Conservation (phyloP, 1,139 yeast species). For the Magnusiomyces ingens region DNA sequence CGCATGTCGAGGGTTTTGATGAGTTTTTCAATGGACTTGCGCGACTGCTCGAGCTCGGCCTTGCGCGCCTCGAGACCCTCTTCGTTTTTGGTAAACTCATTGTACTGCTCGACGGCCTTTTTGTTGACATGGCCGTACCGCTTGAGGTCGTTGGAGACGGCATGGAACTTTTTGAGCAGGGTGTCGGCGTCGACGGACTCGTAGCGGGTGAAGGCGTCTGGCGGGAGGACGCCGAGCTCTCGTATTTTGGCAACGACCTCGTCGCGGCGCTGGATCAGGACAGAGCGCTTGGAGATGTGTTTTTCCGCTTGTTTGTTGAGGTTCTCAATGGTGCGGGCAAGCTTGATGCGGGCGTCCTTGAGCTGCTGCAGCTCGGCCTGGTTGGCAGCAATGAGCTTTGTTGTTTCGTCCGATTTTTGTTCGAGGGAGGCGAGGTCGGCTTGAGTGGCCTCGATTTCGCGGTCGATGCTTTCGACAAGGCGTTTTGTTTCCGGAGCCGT, state of each 20-base stretch:
- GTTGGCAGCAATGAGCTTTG: constrained; percentile 25
- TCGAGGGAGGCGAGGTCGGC: constrained; percentile 9
- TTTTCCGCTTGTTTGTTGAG: constrained; percentile 63
- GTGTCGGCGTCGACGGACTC: constrained; percentile 43
- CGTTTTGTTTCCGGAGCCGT: constrained; percentile 7
- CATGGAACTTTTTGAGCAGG: constrained; percentile 49
- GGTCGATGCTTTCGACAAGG: constrained; percentile 8
- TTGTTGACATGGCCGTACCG: constrained; percentile 76
- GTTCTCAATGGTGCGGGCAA: constrained; percentile 53
- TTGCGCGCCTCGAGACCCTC: constrained; percentile 57
- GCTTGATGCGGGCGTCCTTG: constrained; percentile 49
- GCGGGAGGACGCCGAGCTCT: constrained; percentile 82
- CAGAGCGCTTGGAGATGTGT: constrained; percentile 55
- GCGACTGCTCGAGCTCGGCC: constrained; percentile 63
- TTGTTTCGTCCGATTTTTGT: constrained; percentile 13
- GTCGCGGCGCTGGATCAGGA: constrained; percentile 56
- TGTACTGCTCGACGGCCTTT: constrained; percentile 82
- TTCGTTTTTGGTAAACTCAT: constrained; percentile 65
- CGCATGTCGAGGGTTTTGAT: constrained; percentile 68
- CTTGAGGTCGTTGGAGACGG: constrained; percentile 51
- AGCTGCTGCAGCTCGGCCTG: constrained; percentile 43
- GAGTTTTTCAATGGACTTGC: constrained; percentile 63
- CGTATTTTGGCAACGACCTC: constrained; percentile 69
- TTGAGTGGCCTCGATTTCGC: constrained; percentile 6
- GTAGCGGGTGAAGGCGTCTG: constrained; percentile 61